A percentile compares a stretch with the other conserved stretches of the same genome.
These are phyloP conservation scores for Elsinoe ampelina DNA, from an alignment of 2,329 filamentous ascomycete genomes.

Conservation along the genomic window DNA sequence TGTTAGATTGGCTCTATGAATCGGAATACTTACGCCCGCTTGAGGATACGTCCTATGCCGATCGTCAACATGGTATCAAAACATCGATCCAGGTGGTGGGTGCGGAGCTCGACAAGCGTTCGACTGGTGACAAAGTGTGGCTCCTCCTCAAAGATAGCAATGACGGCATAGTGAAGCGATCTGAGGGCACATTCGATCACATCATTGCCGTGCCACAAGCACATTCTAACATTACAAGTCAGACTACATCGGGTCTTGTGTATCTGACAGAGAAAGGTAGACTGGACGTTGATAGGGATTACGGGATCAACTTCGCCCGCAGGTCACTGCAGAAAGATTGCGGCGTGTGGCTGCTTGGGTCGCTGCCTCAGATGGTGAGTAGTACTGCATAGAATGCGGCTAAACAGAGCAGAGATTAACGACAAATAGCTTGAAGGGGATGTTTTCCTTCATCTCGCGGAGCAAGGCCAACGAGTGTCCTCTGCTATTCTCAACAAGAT, in stretches of 20 bases:
- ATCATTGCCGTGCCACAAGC: constrained; percentile 18
- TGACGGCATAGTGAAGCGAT: too few relatives aligned
- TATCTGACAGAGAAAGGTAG: constrained; percentile 15
- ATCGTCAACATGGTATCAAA: not conserved
- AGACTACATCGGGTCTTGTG: not conserved
- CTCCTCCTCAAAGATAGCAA: too few relatives aligned
- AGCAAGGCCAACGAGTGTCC: not conserved
- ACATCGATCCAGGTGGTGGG: not conserved
- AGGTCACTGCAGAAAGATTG: constrained; percentile 16
- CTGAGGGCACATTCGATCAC: too few relatives aligned
- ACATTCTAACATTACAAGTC: constrained; percentile 14
- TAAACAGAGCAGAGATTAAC: not conserved
- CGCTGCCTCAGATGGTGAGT: not conserved
- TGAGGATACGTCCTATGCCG: constrained; percentile 17
- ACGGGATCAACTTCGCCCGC: constrained; percentile 20
- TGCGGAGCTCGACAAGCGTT: constrained; percentile 8
- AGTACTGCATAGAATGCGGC: too few relatives aligned
- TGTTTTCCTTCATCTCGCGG: not conserved
- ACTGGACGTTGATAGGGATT: constrained; percentile 19
- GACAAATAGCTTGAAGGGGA: not conserved
- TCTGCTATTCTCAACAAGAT: not conserved
- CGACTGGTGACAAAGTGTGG: too few relatives aligned
- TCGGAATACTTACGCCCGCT: constrained; percentile 21
- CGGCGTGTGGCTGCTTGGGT: constrained; percentile 18
- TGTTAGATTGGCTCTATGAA: constrained; percentile 20